A percentile compares a stretch with the other conserved stretches of the same genome.
phyloP scores from a whole-genome alignment of 2,329 filamentous ascomycete species.

The Annulohypoxylon truncatum region DNA sequence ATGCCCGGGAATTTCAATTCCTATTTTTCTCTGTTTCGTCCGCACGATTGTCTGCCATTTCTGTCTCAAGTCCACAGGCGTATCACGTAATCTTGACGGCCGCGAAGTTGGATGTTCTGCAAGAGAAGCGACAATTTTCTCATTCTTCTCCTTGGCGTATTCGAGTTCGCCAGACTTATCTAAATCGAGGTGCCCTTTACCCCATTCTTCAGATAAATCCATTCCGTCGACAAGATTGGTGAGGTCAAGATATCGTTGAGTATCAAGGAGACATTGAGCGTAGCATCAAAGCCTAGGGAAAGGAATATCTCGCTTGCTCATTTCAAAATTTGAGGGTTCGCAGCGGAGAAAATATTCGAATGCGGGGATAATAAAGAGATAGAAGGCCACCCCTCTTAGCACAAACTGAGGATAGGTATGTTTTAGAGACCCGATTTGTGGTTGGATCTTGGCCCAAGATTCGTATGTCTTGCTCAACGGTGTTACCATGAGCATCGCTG shows the following conservation, averaged over 20 bases:
- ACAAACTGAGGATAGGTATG: conserved; percentile 15
- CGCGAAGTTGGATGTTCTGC: neutral
- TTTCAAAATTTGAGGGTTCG: conserved; percentile 6
- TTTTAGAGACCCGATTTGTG: neutral
- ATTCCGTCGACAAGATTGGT: conserved; percentile 18
- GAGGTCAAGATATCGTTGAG: conserved; percentile 10
- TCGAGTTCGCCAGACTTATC: conserved; percentile 6
- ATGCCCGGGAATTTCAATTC: neutral
- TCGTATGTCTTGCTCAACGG: conserved; percentile 6
- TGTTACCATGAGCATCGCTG: neutral
- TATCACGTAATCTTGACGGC: neutral
- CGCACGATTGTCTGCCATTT: conserved; percentile 3
- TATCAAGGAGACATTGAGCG: conserved; percentile 15
- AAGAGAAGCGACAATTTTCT: neutral
- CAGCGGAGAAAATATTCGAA: conserved; percentile 15
- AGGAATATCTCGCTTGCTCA: conserved; percentile 1
- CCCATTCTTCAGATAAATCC: conserved; percentile 23
- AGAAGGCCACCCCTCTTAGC: conserved; percentile 16
- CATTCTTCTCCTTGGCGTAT: conserved; percentile 15
- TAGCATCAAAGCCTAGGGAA: conserved; percentile 16
- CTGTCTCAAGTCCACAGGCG: neutral
- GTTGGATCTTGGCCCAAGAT: conserved; percentile 7
- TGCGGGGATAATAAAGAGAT: conserved; percentile 7
- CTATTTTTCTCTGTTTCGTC: neutral
- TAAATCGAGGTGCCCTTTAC: conserved; percentile 9